Base-by-base conservation (phyloP, 2,329 filamentous ascomycete genomes). In the Stachybotrys echinatus region DNA sequence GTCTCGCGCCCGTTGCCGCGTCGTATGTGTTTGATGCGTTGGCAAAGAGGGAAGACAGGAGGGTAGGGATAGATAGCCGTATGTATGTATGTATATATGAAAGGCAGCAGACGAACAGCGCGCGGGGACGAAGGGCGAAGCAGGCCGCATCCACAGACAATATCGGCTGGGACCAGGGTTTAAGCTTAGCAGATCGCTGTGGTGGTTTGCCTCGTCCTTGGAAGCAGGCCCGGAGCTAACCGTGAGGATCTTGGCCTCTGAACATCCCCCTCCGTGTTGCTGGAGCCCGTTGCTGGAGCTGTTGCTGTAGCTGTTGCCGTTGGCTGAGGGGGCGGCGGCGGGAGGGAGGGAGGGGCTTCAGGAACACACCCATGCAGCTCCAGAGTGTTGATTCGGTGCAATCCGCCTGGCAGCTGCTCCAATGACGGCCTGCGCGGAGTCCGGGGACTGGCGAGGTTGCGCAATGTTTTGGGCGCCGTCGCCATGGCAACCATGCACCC, bases 401-500 rank as follows among this genome's bases (percentile, higher is more conserved):
- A 34, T 34, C 27, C 27, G 27, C 10, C 27, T 14, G 27, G 14
- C 27, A 14, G 5, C 27, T n/a, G 27, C 27, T 34, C 27, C 27
- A 34, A 34, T 34, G 27, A 5, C 10, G 14, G 10, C 10, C 27
- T 34, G 27, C n/a, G n/a, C n/a, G n/a, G n/a, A n/a, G n/a, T n/a
- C n/a, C n/a, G n/a, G n/a, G n/a, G n/a, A n/a, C n/a, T n/a, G n/a
- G n/a, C n/a, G n/a, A n/a, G n/a, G n/a, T n/a, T n/a, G n/a, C n/a
- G n/a, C n/a, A n/a, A n/a, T 45, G 42, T 45, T 45, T 45, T 23
- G 12, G 42, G 42, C 42, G 21, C 20, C 21, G 42, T 45, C 27
- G 42, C 42, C 42, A 23, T 45, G 42, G 22, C 21, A 14, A 45
- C 42, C 19, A 27, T 27, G 12, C 22, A 23, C 3, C 23, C 17